Percentiles rank a stretch among this genome's conserved stretches.
Evolutionary conservation across 805 yeast genomes (phyloP).

Genomic region (Torulaspora microellipsoides): DNA sequence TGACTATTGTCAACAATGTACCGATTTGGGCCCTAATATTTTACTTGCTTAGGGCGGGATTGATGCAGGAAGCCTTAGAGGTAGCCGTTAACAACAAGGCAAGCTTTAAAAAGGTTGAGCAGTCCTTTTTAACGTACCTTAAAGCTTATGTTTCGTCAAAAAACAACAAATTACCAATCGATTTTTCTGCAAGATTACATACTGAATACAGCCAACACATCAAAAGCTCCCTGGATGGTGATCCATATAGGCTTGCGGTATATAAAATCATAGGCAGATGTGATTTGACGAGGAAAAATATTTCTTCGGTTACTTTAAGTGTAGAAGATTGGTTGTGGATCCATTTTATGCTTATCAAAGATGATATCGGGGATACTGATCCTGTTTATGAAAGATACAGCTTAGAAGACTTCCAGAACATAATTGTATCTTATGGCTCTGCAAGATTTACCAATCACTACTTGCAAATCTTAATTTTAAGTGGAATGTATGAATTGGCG

Average conservation of each 20-base stretch:
- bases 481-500: constrained; percentile 81
- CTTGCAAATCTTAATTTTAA: constrained; percentile 64
- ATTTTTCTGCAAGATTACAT: constrained; percentile 62
- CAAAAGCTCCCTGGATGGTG: constrained; percentile 61
- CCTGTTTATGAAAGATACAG: constrained; percentile 68
- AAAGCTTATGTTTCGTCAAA: constrained; percentile 59
- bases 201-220: constrained; percentile 83
- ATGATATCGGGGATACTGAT: constrained; percentile 44
- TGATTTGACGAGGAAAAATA: constrained; percentile 57
- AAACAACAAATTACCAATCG: constrained; percentile 55
- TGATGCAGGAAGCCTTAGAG: constrained; percentile 69
- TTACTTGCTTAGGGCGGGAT: constrained; percentile 81
- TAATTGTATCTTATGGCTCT: constrained; percentile 67
- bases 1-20: constrained; percentile 67
- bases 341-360: constrained; percentile 72
- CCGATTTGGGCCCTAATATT: constrained; percentile 95
- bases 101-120: constrained; percentile 78
- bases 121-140: constrained; percentile 74
- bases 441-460: constrained; percentile 67
- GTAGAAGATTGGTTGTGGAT: constrained; percentile 98
- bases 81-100: constrained; percentile 60
- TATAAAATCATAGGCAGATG: constrained; percentile 93
- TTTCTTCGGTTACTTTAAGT: constrained; percentile 69
- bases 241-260: constrained; percentile 86
- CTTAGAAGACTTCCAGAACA: constrained; percentile 67